Evolutionary conservation across 1,284 basidiomycete species (phyloP), one percentile per base, ranked within the genome.

Genomic region (Cutaneotrichosporon spelunceum): DNA sequence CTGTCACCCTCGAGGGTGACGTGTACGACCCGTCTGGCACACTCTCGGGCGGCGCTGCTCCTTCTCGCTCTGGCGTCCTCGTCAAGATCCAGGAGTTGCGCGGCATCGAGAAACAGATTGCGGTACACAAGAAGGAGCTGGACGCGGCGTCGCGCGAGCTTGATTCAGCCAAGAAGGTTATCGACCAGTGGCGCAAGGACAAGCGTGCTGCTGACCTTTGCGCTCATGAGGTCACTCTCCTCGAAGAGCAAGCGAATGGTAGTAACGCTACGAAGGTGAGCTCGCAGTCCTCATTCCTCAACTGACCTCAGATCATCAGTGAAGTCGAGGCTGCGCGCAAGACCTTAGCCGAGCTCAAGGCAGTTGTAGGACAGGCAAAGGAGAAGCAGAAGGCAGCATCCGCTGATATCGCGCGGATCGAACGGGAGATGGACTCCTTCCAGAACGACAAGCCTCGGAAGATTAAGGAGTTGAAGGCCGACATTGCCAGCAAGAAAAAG

Each of bases 381-480:
- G 83, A 86, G 60, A 89, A 90, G 72, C 89, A 95, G 74, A 85
- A 85, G 68, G 83, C 81, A 2, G 91, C 92, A 0, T 81, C 87
- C 58, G 86, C 83, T 0, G 93, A 98, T 65, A 86, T 86, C 73
- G 87, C 87, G 80, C 89, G 88, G 67, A 86, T 98, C 26, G 90
- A 98, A 79, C 88, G 88, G 72, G 96, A 99, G 76, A 98, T 99
- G 93, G 87, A 86, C 58, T 96, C 99, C 82, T 97, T 99, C 81
- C 94, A 96, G 82, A 88, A 93, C 77, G 94, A 99, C 82, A 96
- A 97, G 78, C 95, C 97, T 61, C 91, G 91, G 53, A 99, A 99
- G 81, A 89, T 94, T 59, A 90, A 90, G 45, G 89, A 98, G 77
- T 86, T 99, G 70, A 95, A 93, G 83, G 91, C 84, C 24, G 86